Percentiles rank a stretch among this genome's conserved stretches.
Evolutionary conservation across 768 basidiomycete genomes (phyloP).

Genomic region (Russula sp.): DNA sequence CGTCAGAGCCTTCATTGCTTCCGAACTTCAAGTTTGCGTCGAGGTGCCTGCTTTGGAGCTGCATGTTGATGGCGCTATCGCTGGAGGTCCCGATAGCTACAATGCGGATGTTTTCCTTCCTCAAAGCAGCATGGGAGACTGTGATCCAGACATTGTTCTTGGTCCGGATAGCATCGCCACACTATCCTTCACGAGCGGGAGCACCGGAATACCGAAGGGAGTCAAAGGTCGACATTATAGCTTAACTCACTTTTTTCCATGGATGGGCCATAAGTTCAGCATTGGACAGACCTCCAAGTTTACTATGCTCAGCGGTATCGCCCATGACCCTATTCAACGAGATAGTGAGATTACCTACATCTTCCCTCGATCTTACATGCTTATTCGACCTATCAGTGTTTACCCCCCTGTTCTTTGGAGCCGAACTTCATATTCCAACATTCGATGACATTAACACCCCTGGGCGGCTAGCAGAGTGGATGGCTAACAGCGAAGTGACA

Average conservation of each 20-base stretch:
- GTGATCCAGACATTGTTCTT: slow-evolving; percentile 74
- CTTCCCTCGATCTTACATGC: not conserved
- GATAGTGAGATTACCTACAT: slow-evolving; percentile 68
- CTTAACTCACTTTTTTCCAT: slow-evolving; percentile 98
- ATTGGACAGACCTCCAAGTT: slow-evolving; percentile 73
- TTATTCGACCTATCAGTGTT: slow-evolving; percentile 58
- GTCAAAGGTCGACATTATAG: slow-evolving; percentile 93
- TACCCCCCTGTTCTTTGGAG: slow-evolving; percentile 96
- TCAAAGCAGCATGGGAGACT: slow-evolving; percentile 48
- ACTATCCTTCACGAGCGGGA: slow-evolving; percentile 93
- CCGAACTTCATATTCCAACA: slow-evolving; percentile 91
- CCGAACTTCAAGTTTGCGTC: slow-evolving; percentile 77
- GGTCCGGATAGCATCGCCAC: slow-evolving; percentile 97
- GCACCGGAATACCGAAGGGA: slow-evolving; percentile 98
- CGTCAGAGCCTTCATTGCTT: slow-evolving; percentile 76
- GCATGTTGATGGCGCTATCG: slow-evolving; percentile 51
- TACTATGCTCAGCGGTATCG: slow-evolving; percentile 98
- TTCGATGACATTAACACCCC: slow-evolving; percentile 96
- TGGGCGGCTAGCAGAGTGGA: slow-evolving; percentile 96
- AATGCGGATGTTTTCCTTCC: slow-evolving; percentile 56
- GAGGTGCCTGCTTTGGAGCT: slow-evolving; percentile 89
- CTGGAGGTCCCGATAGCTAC: slow-evolving; percentile 49
- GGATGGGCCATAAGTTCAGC: slow-evolving; percentile 91
- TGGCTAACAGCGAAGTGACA: slow-evolving; percentile 85
- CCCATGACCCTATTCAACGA: slow-evolving; percentile 97